Percentiles rank a stretch among this genome's conserved stretches.
These are phyloP conservation scores for Fusarium sp. DNA, from an alignment of 2,329 filamentous ascomycete genomes.

Conservation along the genomic window DNA sequence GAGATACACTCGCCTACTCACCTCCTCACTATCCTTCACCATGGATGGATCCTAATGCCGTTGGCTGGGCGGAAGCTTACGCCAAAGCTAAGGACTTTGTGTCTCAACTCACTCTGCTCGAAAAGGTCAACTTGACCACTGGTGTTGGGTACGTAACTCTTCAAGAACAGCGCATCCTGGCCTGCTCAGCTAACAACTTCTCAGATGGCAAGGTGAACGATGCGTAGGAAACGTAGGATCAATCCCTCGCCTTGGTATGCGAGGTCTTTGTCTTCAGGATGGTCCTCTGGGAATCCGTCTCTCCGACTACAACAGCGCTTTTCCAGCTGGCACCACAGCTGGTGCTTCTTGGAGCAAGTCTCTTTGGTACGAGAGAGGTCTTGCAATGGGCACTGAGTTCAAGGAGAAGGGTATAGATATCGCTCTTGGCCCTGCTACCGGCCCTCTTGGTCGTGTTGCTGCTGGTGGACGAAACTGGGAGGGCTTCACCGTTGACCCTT, in stretches of 20 bases:
- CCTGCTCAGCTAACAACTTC: background rate
- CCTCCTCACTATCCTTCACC: constrained; percentile 84
- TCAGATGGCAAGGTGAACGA: constrained; percentile 66
- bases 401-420: constrained; percentile 82
- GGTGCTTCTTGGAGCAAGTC: constrained; percentile 85
- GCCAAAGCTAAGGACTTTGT: constrained; percentile 82
- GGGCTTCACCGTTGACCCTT: constrained; percentile 77
- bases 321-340: constrained; percentile 81
- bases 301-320: constrained; percentile 84
- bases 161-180: background rate
- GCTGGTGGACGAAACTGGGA: constrained; percentile 72
- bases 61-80: constrained; percentile 82
- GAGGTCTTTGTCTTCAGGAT: constrained; percentile 86
- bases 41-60: constrained; percentile 81
- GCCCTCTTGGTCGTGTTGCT: constrained; percentile 61
- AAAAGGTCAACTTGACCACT: constrained; percentile 96
- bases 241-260: constrained; percentile 77
- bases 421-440: constrained; percentile 66
- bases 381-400: constrained; percentile 70
- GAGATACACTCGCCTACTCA: constrained; percentile 54
- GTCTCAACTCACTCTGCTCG: constrained; percentile 81
- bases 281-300: constrained; percentile 84
- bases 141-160: constrained; percentile 76
- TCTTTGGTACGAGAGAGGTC: constrained; percentile 69
- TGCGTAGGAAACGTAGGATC: constrained; percentile 84